Conservation (phyloP, 1,284 basidiomycete genomes). For the Peniophora sp. region DNA sequence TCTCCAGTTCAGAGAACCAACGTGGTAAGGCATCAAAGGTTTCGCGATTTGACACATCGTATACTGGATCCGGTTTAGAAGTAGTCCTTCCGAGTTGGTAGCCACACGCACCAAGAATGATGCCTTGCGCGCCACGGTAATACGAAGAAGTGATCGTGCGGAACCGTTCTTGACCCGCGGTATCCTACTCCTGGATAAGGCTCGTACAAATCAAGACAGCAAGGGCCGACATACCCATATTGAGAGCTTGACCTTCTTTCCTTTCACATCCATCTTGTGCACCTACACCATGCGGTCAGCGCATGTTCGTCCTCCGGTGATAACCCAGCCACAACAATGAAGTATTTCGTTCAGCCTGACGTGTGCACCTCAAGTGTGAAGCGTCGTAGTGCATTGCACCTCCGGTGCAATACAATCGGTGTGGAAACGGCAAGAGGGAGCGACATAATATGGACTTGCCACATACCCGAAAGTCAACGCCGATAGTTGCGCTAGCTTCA, state of each 20-base stretch:
- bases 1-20: constrained; percentile 94
- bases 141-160: constrained; percentile 89
- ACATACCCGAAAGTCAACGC: constrained; percentile 73
- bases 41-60: constrained; percentile 87
- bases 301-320: too few relatives aligned
- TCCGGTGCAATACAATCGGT: too few relatives aligned
- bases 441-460: too few relatives aligned
- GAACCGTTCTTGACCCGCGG: constrained; percentile 87
- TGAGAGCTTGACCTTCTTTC: constrained; percentile 73
- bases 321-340: too few relatives aligned
- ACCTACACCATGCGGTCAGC: constrained; percentile 34
- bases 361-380: too few relatives aligned
- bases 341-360: too few relatives aligned
- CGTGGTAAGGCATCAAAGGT: constrained; percentile 88
- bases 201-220: constrained; percentile 3
- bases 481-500: constrained; percentile 92
- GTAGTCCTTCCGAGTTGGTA: background rate
- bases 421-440: too few relatives aligned
- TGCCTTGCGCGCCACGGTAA: constrained; percentile 90
- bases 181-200: constrained; percentile 49
- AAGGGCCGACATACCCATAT: constrained; percentile 56
- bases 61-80: constrained; percentile 41
- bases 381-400: too few relatives aligned
- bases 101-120: constrained; percentile 70
- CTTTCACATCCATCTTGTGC: constrained; percentile 77